These are phyloP conservation scores for Lentinula detonsa DNA, from an alignment of 768 basidiomycete genomes.

Conservation along the genomic window DNA sequence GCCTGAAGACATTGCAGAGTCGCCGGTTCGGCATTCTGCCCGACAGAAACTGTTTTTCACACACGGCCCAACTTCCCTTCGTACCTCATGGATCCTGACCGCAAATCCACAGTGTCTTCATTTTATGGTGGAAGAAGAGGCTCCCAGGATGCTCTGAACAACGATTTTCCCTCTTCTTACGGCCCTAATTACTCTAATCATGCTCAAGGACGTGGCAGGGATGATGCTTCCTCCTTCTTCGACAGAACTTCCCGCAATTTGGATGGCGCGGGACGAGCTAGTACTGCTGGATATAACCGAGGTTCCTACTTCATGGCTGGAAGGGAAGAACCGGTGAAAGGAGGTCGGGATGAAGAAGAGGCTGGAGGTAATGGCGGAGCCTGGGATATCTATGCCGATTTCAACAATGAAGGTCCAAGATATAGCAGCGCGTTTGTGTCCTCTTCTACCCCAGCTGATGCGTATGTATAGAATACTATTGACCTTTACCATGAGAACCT, in stretches of 20 bases:
- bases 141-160: conserved; percentile 57
- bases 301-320: conserved; percentile 63
- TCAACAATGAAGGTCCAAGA: conserved; percentile 78
- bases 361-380: conserved; percentile 32
- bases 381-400: conserved; percentile 86
- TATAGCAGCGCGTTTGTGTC: conserved; percentile 61
- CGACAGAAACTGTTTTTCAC: neutral
- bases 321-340: conserved; percentile 72
- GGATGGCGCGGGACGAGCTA: conserved; percentile 25
- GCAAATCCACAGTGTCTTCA: conserved; percentile 74
- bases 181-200: conserved; percentile 14
- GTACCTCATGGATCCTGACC: conserved; percentile 61
- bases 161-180: conserved; percentile 36
- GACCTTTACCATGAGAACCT: neutral
- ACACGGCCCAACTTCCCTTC: neutral
- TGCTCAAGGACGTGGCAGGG: conserved; percentile 35
- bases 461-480: conserved; percentile 30
- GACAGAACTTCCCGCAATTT: conserved; percentile 34
- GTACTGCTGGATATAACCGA: conserved; percentile 69
- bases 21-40: no score
- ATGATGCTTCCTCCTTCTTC: conserved; percentile 73
- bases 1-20: no score
- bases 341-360: conserved; percentile 64
- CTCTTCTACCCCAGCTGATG: conserved; percentile 30
- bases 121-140: conserved; percentile 65